Conservation (phyloP, 1,139 yeast species). For the Protomyces inundatus region DNA sequence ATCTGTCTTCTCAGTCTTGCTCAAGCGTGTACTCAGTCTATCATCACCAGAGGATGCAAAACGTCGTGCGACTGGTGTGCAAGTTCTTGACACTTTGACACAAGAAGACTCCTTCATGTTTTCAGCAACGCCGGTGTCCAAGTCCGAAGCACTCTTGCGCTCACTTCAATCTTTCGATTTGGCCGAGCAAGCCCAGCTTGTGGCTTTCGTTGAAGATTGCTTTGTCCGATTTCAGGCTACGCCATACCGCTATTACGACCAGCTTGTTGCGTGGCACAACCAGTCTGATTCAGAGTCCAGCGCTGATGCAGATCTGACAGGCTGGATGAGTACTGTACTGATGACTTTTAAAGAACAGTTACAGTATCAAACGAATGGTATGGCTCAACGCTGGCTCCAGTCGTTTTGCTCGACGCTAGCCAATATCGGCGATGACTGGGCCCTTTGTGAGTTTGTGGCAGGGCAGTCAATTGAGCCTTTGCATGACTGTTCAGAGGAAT, state of each 20-base stretch:
- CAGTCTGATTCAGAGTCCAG: neutral
- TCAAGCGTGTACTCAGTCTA: neutral
- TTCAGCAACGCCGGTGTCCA: neutral
- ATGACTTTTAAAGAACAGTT: constrained; percentile 5
- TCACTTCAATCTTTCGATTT: neutral
- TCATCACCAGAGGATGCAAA: neutral
- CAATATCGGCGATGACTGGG: constrained; percentile 6
- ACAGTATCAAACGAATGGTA: neutral
- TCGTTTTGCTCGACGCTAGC: neutral
- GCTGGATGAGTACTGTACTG: neutral
- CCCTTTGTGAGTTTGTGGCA: neutral
- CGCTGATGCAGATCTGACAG: neutral
- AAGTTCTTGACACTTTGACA: neutral
- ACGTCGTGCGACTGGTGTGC: neutral
- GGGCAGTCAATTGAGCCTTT: neutral
- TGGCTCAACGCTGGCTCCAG: neutral
- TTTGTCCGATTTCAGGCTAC: constrained; percentile 14
- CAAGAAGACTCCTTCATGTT: constrained; percentile 9
- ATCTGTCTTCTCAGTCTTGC: neutral
- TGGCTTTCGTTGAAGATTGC: constrained; percentile 8
- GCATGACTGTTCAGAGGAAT: neutral
- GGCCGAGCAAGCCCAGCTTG: neutral
- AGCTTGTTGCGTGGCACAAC: neutral
- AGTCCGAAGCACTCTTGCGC: neutral
- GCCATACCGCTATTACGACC: constrained; percentile 14